phyloP scores from a whole-genome alignment of 352 stramenopile genomes.

The Phytophthora lateralis region DNA sequence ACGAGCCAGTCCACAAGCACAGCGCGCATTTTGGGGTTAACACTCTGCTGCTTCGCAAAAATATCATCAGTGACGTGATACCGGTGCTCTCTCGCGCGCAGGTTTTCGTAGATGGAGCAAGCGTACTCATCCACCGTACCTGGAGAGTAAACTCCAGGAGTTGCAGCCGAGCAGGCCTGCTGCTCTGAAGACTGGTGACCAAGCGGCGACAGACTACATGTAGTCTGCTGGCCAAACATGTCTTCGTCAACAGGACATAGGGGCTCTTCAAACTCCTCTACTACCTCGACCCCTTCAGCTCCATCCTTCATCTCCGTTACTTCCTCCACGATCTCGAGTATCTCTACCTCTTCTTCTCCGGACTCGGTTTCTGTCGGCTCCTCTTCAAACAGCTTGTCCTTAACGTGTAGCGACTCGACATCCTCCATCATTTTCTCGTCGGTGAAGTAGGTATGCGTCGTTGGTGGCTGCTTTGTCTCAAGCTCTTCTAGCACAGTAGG shows the following conservation, averaged over 20 bases:
- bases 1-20: constrained; percentile 84
- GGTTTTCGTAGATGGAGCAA: constrained; percentile 57
- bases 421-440: constrained; percentile 10
- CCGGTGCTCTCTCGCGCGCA: constrained; percentile 45
- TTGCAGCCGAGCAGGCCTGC: not conserved
- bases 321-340: constrained; percentile 17
- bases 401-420: constrained; percentile 1
- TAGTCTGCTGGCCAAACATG: constrained; percentile 32
- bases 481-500: constrained; percentile 6
- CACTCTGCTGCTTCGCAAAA: constrained; percentile 52
- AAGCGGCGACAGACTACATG: constrained; percentile 7
- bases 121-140: constrained; percentile 57
- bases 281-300: constrained; percentile 1
- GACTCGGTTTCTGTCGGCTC: constrained; percentile 9
- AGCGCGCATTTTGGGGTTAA: constrained; percentile 66
- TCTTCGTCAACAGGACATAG: constrained; percentile 14
- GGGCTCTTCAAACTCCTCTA: constrained; percentile 18
- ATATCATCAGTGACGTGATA: constrained; percentile 60
- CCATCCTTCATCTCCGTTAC: constrained; percentile 9
- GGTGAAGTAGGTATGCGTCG: constrained; percentile 1
- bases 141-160: constrained; percentile 36
- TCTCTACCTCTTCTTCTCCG: constrained; percentile 18
- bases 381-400: constrained; percentile 11
- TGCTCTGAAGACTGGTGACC: constrained; percentile 6
- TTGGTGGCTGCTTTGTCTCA: constrained; percentile 22